These are phyloP conservation scores for Lipomyces sp. DNA, from an alignment of 805 yeast genomes.

Conservation along the genomic window DNA sequence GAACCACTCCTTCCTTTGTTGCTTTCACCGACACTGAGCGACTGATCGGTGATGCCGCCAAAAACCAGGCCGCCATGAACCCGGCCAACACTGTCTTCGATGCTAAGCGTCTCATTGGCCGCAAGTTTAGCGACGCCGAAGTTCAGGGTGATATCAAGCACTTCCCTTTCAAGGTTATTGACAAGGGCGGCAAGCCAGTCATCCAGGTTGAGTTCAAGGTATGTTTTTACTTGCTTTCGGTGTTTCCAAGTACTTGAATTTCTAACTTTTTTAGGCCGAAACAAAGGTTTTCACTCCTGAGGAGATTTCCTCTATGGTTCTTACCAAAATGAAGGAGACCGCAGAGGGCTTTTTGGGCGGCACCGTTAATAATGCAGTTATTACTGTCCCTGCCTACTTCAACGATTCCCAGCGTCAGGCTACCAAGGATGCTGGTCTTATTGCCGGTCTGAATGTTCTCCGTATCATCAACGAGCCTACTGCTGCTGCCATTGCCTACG, in stretches of 20 bases:
- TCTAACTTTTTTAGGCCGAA: slow-evolving; percentile 57
- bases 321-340: slow-evolving; percentile 89
- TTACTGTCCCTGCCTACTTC: slow-evolving; percentile 96
- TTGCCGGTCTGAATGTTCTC: slow-evolving; percentile 92
- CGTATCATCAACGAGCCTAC: slow-evolving; percentile 97
- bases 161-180: slow-evolving; percentile 82
- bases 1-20: slow-evolving; percentile 96
- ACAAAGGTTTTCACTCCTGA: slow-evolving; percentile 87
- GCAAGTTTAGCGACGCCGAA: slow-evolving; percentile 76
- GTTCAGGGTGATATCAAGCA: slow-evolving; percentile 82
- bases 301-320: slow-evolving; percentile 91
- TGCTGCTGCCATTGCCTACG: slow-evolving; percentile 99
- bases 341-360: slow-evolving; percentile 90
- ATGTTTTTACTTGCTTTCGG: background rate
- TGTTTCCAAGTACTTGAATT: background rate
- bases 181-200: slow-evolving; percentile 82
- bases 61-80: slow-evolving; percentile 98
- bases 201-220: slow-evolving; percentile 80
- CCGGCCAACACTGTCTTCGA: slow-evolving; percentile 93
- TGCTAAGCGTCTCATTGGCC: slow-evolving; percentile 92
- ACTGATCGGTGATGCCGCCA: slow-evolving; percentile 96
- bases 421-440: slow-evolving; percentile 95
- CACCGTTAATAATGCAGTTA: slow-evolving; percentile 86
- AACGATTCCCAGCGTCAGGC: slow-evolving; percentile 99
- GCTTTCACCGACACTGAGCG: slow-evolving; percentile 96